Evolutionary conservation across 177 flowering plant species (phyloP).

Genomic region (Vitis hybrid): DNA sequence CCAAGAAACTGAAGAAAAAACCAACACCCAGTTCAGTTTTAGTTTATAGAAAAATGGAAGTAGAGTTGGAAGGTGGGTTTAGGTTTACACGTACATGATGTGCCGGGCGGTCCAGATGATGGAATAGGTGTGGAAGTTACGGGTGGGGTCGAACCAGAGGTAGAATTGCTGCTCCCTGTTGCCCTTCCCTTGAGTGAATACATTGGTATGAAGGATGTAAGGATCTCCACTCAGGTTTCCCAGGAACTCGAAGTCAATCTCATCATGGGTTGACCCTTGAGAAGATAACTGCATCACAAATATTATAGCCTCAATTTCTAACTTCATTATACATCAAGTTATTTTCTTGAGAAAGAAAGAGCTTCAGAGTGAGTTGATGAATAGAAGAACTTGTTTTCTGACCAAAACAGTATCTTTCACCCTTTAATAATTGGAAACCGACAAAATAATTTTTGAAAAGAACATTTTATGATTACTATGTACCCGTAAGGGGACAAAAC

Average conservation of each 20-base stretch:
- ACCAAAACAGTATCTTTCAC: too few species aligned
- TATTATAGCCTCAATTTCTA: too few species aligned
- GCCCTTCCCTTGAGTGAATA: conserved; percentile 38
- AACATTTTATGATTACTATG: too few species aligned
- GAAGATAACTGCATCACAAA: conserved; percentile 23
- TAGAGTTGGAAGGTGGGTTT: not conserved
- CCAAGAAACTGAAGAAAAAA: conserved; percentile 31
- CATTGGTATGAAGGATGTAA: conserved; percentile 42
- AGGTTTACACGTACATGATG: conserved; percentile 30
- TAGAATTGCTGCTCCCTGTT: conserved; percentile 41
- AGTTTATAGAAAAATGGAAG: not conserved
- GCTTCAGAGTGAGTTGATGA: too few species aligned
- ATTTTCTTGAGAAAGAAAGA: too few species aligned
- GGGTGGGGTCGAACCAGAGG: conserved; percentile 48
- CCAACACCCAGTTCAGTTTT: too few species aligned
- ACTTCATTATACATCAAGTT: too few species aligned
- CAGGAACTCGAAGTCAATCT: conserved; percentile 31
- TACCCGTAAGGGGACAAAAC: too few species aligned
- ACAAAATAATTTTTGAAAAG: too few species aligned
- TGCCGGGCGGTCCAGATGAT: conserved; percentile 36
- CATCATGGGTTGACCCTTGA: conserved; percentile 25
- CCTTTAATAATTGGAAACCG: too few species aligned
- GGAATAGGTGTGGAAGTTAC: conserved; percentile 44
- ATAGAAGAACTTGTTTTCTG: too few species aligned
- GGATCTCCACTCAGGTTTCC: conserved; percentile 44